Evolutionary conservation across 768 basidiomycete species (phyloP).

Genomic region (Lentinus tigrinus): DNA sequence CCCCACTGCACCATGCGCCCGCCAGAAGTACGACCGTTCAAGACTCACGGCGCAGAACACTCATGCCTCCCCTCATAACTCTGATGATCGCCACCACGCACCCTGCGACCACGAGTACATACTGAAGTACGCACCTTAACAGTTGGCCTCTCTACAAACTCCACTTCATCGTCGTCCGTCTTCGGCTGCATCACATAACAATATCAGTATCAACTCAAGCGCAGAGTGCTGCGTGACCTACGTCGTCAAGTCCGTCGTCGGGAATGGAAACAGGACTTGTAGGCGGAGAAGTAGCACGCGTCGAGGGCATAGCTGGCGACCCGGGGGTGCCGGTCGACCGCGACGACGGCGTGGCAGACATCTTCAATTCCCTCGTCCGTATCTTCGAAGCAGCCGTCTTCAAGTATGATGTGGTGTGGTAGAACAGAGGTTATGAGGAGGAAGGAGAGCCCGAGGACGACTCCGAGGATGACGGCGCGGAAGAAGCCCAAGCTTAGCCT

Average conservation of each 20-base stretch:
- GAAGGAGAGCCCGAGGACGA: not conserved
- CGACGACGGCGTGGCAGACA: slow-evolving; percentile 12
- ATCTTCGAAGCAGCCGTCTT: not conserved
- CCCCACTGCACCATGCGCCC: too few relatives aligned
- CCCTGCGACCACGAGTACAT: too few relatives aligned
- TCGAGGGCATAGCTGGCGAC: slow-evolving; percentile 1
- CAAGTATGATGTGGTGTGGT: too few relatives aligned
- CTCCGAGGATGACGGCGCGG: slow-evolving; percentile 1
- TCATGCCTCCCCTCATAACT: not conserved
- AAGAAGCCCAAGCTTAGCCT: too few relatives aligned
- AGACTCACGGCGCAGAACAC: too few relatives aligned
- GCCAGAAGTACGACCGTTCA: too few relatives aligned
- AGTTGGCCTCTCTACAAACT: not conserved
- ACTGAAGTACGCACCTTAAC: not conserved
- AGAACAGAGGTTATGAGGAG: not conserved
- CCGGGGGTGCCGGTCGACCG: slow-evolving; percentile 3
- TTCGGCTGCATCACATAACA: not conserved
- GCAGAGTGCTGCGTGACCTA: not conserved
- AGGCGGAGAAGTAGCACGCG: slow-evolving; percentile 15
- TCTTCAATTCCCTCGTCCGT: not conserved
- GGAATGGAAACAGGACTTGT: slow-evolving; percentile 3
- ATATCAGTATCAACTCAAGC: not conserved
- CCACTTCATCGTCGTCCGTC: not conserved
- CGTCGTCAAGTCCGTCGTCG: slow-evolving; percentile 11
- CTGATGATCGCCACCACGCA: too few relatives aligned